Evolutionary conservation across 805 yeast genomes (phyloP), one percentile per base, ranked within the genome.

Genomic region (Myxozyma monticola): DNA sequence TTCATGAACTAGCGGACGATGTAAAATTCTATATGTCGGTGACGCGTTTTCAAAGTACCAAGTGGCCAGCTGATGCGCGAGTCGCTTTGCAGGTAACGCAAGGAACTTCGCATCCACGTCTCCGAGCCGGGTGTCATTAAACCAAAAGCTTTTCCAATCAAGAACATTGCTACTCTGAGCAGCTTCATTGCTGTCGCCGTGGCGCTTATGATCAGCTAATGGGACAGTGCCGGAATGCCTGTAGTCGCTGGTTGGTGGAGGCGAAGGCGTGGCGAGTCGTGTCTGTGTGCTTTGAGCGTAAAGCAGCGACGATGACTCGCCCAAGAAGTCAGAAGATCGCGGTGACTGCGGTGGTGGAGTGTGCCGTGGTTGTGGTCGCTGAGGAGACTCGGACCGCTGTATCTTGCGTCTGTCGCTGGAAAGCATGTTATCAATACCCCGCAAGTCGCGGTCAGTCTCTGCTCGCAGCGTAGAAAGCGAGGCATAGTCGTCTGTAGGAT

Each of bases 11-110:
- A 37, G 14, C 9, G 57, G 57, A 1, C 56, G 57, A 30, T 53
- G 57, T 12, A 53, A 21, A 9, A 53, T 42, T 2, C 57, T 37
- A 21, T 53, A 53, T n/a, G 51, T 53, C 25, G 57, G 48, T 15
- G 51, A 30, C 4, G 51, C 57, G 20, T 53, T 50, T 38, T 53
- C 56, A 42, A 50, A 53, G 17, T 53, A 53, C 57, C 57, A 53
- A 8, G 15, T 2, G 4, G 42, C 44, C 1, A 53, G 55, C 6
- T 45, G 20, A 9, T 8, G 7, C 14, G 56, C 57, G 6, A 44
- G 45, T 25, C 41, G 21, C 26, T 44, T 53, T 10, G 54, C 40
- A 3, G 57, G 57, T 14, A 53, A 24, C 9, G 55, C 54, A 12
- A 53, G 42, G 18, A 36, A 45, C 29, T 44, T 53, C 34, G 37